Base-by-base conservation (phyloP, 208 protist species). In the Leishmania guyanensis region DNA sequence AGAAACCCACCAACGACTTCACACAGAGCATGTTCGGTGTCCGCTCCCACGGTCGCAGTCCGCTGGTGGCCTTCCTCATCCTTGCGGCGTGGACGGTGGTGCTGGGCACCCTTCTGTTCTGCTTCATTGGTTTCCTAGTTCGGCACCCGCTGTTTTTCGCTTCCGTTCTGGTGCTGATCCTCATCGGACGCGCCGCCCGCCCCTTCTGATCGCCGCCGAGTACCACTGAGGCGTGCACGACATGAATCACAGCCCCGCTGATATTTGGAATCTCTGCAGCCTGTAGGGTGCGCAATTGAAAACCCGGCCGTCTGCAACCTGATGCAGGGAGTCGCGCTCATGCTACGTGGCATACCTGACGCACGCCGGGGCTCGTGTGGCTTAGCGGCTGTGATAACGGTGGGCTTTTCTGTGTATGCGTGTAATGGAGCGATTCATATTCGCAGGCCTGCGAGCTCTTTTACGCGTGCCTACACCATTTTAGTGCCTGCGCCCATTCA, bases 121-220 rank as follows among this genome's bases (percentile, higher is more conserved):
- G 73, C 53, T 77, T 77, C 22, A 88, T 93, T 66, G 77, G 83
- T 51, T 90, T 97, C 60, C 66, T 95, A 43, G 73, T 89, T 26
- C 88, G 87, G 46, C 94, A 97, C 78, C 94, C 94, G 5, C 80
- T 95, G 62, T 94, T 97, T 84, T 85, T 80, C 6, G 72, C 89
- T 29, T 85, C 90, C 1, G 83, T 97, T 3, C 54, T 95, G 3
- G 86, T 94, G 60, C 84, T 97, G n/a, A 53, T 93, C 20, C 51
- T 94, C 14, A 72, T 88, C 26, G 85, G 86, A 43, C 88, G 91
- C n/a, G 51, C 84, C 6, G 79, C 89, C 5, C 82, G 84, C 36
- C 82, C 60, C 84, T 93, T 83, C 83, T 69, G 82, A 79, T 43
- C 20, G 43, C 46, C 46, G 22, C 48, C 69, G n/a, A 9, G 69